Evolutionary conservation across 495 filamentous ascomycete genomes (phyloP).

Genomic region (Thermothielavioides terrestris): DNA sequence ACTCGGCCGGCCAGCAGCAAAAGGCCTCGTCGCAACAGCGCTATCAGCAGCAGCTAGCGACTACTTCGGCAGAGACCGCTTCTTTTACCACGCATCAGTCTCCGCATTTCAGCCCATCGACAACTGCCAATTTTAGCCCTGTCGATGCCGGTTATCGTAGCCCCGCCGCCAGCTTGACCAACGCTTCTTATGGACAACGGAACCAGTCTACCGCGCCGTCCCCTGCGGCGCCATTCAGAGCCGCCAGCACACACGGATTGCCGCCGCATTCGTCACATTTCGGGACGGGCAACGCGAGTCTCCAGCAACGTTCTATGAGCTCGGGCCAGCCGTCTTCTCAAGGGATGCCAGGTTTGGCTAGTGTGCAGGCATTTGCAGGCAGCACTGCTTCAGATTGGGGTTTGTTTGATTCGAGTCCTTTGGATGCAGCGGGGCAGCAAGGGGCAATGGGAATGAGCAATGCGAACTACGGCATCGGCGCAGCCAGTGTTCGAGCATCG

Average conservation of each 20-base stretch:
- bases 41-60: slow-evolving; percentile 35
- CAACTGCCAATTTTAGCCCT: slow-evolving; percentile 28
- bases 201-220: slow-evolving; percentile 32
- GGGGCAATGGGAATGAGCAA: slow-evolving; percentile 14
- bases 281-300: slow-evolving; percentile 8
- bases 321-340: slow-evolving; percentile 17
- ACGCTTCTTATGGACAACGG: slow-evolving; percentile 30
- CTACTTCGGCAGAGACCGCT: slow-evolving; percentile 25
- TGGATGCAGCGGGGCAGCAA: slow-evolving; percentile 30
- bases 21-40: slow-evolving; percentile 29
- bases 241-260: slow-evolving; percentile 25
- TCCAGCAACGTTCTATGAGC: slow-evolving; percentile 19
- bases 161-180: slow-evolving; percentile 19
- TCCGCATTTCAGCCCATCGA: slow-evolving; percentile 35
- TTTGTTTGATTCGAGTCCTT: slow-evolving; percentile 30
- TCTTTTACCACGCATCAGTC: slow-evolving; percentile 36
- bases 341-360: slow-evolving; percentile 18
- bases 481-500: slow-evolving; percentile 12
- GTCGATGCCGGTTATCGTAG: slow-evolving; percentile 33
- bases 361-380: slow-evolving; percentile 17
- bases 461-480: slow-evolving; percentile 14
- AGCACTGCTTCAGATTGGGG: slow-evolving; percentile 23
- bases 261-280: slow-evolving; percentile 33
- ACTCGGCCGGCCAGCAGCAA: slow-evolving; percentile 24
- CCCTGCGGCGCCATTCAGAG: slow-evolving; percentile 26